phyloP scores from a whole-genome alignment of 306 rosid species.

The Castanea mollissima region DNA sequence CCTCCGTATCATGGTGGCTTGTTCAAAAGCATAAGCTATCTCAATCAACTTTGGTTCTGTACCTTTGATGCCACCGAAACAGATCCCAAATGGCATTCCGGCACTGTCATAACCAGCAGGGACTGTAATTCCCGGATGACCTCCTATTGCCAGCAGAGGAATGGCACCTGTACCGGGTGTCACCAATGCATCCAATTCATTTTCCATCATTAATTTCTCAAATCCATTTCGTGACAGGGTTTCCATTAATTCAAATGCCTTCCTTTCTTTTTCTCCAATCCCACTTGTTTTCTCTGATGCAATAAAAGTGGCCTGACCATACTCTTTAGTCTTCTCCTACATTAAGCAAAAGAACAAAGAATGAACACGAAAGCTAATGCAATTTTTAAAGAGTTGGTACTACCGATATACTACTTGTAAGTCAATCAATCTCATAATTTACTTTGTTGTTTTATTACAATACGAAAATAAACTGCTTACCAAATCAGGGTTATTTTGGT shows the following conservation, averaged over 20 bases:
- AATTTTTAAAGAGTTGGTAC: not conserved
- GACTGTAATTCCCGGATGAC: slow-evolving; percentile 41
- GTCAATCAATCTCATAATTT: too few relatives aligned
- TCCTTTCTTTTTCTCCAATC: slow-evolving; percentile 14
- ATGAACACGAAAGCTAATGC: not conserved
- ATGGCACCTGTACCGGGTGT: slow-evolving; percentile 25
- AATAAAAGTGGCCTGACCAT: slow-evolving; percentile 33
- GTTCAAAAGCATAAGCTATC: slow-evolving; percentile 44
- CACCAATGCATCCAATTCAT: slow-evolving; percentile 38
- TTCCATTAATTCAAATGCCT: slow-evolving; percentile 20
- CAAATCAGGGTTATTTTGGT: slow-evolving; percentile 39
- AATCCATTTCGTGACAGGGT: slow-evolving; percentile 33
- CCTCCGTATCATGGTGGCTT: slow-evolving; percentile 29
- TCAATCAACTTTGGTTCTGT: slow-evolving; percentile 41
- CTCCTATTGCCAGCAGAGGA: slow-evolving; percentile 40
- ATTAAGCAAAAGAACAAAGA: not conserved
- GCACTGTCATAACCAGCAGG: slow-evolving; percentile 37
- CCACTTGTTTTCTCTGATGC: slow-evolving; percentile 28
- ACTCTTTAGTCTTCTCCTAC: slow-evolving; percentile 36
- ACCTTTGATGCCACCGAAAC: slow-evolving; percentile 42
- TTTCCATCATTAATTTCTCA: slow-evolving; percentile 36
- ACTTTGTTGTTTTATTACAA: not conserved
- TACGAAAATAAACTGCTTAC: slow-evolving; percentile 25
- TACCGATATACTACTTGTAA: not conserved
- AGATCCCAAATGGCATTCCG: slow-evolving; percentile 39